A percentile compares a stretch with the other conserved stretches of the same genome.
phyloP scores from a whole-genome alignment of 495 filamentous ascomycete species.

The Thozetella sp. region DNA sequence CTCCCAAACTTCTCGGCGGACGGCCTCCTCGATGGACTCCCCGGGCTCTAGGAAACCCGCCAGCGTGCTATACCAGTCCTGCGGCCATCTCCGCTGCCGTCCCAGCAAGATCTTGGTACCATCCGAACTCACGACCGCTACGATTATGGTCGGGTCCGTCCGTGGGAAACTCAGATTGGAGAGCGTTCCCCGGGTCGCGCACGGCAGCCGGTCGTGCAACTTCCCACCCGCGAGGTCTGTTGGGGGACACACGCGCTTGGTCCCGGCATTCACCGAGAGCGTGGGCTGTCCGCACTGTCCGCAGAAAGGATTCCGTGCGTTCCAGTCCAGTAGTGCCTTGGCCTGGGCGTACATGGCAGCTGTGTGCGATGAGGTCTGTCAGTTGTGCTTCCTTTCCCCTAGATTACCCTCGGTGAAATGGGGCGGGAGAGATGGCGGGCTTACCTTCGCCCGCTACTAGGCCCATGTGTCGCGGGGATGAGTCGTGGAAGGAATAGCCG shows the following conservation, averaged over 20 bases:
- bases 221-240: slow-evolving; percentile 59
- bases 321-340: slow-evolving; percentile 92
- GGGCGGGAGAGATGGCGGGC: slow-evolving; percentile 1
- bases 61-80: slow-evolving; percentile 84
- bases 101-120: slow-evolving; percentile 79
- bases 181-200: slow-evolving; percentile 73
- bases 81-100: slow-evolving; percentile 80
- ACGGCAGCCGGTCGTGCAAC: slow-evolving; percentile 60
- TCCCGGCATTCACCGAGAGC: slow-evolving; percentile 83
- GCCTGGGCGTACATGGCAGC: slow-evolving; percentile 93
- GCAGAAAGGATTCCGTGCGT: slow-evolving; percentile 89
- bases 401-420: background rate
- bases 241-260: slow-evolving; percentile 87
- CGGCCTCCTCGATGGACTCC: slow-evolving; percentile 93
- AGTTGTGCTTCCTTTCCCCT: background rate
- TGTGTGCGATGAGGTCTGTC: slow-evolving; percentile 22
- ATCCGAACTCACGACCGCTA: slow-evolving; percentile 81
- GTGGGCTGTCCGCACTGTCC: slow-evolving; percentile 84
- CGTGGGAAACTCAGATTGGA: slow-evolving; percentile 91
- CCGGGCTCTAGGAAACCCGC: slow-evolving; percentile 96
- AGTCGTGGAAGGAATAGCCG: slow-evolving; percentile 21
- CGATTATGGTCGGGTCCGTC: slow-evolving; percentile 94
- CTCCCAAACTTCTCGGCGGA: slow-evolving; percentile 94
- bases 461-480: slow-evolving; percentile 31
- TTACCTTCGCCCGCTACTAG: slow-evolving; percentile 44